Evolutionary conservation across 108 stramenopile genomes (phyloP), one percentile per base, ranked within the genome.

Genomic region (Cyclotella cryptica): DNA sequence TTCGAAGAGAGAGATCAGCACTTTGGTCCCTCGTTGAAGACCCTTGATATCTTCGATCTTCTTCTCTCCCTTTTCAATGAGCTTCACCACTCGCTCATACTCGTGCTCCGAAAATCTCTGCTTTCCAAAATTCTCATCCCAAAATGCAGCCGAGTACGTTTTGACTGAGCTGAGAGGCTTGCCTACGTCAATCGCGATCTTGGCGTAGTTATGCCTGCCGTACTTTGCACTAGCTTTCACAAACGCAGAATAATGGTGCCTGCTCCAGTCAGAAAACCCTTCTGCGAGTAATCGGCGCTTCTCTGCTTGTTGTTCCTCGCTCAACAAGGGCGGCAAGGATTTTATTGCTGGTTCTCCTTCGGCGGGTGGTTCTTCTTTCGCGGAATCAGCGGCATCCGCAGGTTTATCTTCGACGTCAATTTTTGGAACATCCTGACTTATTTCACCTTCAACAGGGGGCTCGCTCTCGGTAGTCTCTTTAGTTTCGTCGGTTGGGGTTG

Each of bases 211-310:
- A n/a, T 69, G 28, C 5, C 79, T 72, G 0, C 77, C 77, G 64
- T 91, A 91, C 78, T 96, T 96, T 44, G 97, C 93, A 43, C 81
- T 78, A 0, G 98, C 96, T 64, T 93, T 92, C 43, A 98, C 92
- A 86, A 98, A 98, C 65, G 83, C 74, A 61, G 91, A 94, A 79
- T 92, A 98, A 65, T 99, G 96, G 71, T 85, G 85, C 21, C 93
- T 78, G 39, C 85, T 96, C 98, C 98, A 98, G 55, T 92, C 84
- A 10, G 92, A 90, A 59, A 98, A 99, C 21, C 97, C 98, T 71
- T 92, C 96, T 6, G 87, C 89, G 11, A 99, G 80, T 2, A 99
- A 89, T 45, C 90, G 90, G 46, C 76, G 61, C 44, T 71, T 90
- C 65, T 88, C 86, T 27, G 69, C 66, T 60, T 87, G 81, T 10